Base-by-base conservation (phyloP, 495 filamentous ascomycete genomes). In the Geoglossum glabrum region DNA sequence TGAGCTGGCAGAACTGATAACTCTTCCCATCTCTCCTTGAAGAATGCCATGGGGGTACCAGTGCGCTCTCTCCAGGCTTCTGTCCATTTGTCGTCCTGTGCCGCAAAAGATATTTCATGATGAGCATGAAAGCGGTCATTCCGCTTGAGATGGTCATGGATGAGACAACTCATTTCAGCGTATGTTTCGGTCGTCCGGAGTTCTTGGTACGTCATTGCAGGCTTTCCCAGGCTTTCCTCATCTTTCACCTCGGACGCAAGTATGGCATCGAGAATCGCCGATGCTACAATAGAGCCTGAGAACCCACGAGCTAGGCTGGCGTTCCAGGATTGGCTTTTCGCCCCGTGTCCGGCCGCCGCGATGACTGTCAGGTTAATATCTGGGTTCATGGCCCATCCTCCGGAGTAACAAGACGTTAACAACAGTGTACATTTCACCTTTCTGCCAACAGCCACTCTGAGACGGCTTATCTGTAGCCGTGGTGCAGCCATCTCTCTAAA, bases 51-150 rank as follows among this genome's bases (percentile, higher is more conserved):
- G 8, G 64, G 64, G 54, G 65, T 56, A 50, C 64, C 64, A 30
- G 61, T 63, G 25, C 63, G 61, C 33, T 61, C 45, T 19, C 58
- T 28, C 62, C 64, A 66, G 46, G 56, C 51, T 56, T 56, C 52
- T 26, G 26, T 47, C 65, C 65, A 67, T 38, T 58, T 40, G 57
- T 67, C 65, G 30, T 66, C 62, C 57, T 66, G 57, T n/a, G 60
- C 61, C 30, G 58, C 40, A 54, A 65, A 66, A 15, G 61, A 60
- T 40, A 66, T 55, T 1, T 51, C 58, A 54, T 68, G 64, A 43
- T 56, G 33, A 21, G 43, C 13, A 47, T 61, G 61, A 52, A 34
- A 56, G 25, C 57, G 55, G 59, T 61, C 60, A n/a, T 62, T 38
- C 54, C 58, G 54, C 28, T 59, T 57, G 38, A 64, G 28, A 21